Evolutionary conservation across 495 filamentous ascomycete species (phyloP).

Genomic region (Trichoderma asperelloides): DNA sequence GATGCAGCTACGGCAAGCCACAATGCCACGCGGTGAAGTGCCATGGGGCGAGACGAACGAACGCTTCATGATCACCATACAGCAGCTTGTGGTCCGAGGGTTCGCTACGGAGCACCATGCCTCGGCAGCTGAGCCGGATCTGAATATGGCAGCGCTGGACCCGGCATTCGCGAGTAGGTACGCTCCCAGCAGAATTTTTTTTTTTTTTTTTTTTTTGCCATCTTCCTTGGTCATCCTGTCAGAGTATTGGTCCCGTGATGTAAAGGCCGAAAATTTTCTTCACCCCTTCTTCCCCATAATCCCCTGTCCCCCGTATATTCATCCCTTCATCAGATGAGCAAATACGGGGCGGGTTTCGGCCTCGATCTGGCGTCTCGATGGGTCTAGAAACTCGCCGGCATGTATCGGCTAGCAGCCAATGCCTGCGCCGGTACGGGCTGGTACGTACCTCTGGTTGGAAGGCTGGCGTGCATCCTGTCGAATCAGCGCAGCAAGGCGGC

Average conservation of each 20-base stretch:
- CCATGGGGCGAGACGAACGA: not conserved
- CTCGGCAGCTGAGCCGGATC: constrained; percentile 4
- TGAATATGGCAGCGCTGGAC: not conserved
- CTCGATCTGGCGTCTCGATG: not conserved
- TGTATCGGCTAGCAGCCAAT: not conserved
- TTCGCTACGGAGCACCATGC: not conserved
- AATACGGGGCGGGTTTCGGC: constrained; percentile 2
- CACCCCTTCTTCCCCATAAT: constrained; percentile 2
- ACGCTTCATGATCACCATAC: not conserved
- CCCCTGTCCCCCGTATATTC: constrained; percentile 1
- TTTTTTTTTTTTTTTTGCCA: not conserved
- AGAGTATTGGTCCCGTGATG: constrained; percentile 3
- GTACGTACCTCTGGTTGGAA: not conserved
- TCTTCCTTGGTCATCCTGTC: not conserved
- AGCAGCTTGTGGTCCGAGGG: not conserved
- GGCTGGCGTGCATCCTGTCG: not conserved
- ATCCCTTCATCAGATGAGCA: constrained; percentile 4
- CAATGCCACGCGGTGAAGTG: not conserved
- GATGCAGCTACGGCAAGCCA: constrained; percentile 6
- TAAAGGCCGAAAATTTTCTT: not conserved
- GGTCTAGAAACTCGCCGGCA: not conserved
- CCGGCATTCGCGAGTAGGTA: not conserved
- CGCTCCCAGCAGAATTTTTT: not conserved
- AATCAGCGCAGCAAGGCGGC: constrained; percentile 1
- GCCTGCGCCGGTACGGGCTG: not conserved